A percentile compares a stretch with the other conserved stretches of the same genome.
These are phyloP conservation scores for Sporothrix sp. DNA, from an alignment of 2,329 filamentous ascomycete species.

Conservation along the genomic window DNA sequence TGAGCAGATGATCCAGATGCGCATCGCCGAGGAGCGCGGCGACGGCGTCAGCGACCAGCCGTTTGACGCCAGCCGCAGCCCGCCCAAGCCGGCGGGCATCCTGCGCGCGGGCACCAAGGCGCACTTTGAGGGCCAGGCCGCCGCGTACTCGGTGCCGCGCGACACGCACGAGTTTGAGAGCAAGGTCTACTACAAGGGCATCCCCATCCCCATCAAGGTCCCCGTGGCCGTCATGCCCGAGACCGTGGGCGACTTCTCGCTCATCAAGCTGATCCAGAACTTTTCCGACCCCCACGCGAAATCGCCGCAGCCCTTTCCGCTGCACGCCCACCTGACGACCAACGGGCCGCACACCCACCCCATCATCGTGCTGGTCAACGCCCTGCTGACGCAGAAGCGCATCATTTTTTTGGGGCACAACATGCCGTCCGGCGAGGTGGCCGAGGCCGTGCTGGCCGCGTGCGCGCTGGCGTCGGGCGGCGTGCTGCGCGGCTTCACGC, in stretches of 20 bases:
- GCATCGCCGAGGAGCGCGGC: conserved; percentile 54
- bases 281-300: conserved; percentile 79
- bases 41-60: conserved; percentile 31
- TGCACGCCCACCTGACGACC: conserved; percentile 89
- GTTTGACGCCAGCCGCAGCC: conserved; percentile 39
- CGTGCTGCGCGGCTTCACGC: conserved; percentile 83
- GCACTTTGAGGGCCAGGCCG: conserved; percentile 50
- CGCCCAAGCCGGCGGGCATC: conserved; percentile 38
- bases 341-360: conserved; percentile 85
- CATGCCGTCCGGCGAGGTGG: conserved; percentile 88
- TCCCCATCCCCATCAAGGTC: conserved; percentile 93
- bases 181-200: conserved; percentile 89
- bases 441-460: conserved; percentile 94
- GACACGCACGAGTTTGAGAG: conserved; percentile 98
- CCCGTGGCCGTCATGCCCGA: conserved; percentile 89
- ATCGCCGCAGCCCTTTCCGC: conserved; percentile 70
- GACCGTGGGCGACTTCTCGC: conserved; percentile 92
- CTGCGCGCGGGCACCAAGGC: conserved; percentile 54
- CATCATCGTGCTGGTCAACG: conserved; percentile 89
- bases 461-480: conserved; percentile 90
- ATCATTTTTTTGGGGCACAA: conserved; percentile 95
- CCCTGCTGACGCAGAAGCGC: conserved; percentile 88
- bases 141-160: conserved; percentile 63
- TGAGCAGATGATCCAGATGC: conserved; percentile 81
- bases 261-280: conserved; percentile 93